These are phyloP conservation scores for Gymnopilus junonius DNA, from an alignment of 768 basidiomycete genomes.

Conservation along the genomic window DNA sequence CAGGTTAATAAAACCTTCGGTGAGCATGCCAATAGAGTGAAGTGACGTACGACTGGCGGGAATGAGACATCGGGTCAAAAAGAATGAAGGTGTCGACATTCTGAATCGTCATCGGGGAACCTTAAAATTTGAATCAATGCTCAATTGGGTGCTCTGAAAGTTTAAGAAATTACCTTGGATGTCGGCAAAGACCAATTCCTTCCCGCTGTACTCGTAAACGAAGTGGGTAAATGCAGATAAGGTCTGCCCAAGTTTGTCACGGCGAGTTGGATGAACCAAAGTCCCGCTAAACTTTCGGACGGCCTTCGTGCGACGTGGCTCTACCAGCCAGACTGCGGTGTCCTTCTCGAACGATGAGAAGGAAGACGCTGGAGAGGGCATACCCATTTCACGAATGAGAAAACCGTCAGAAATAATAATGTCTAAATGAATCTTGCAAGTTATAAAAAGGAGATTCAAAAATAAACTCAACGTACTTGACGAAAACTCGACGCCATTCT, in stretches of 20 bases:
- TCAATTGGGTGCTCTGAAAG: not conserved
- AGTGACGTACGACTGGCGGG: conserved; percentile 4
- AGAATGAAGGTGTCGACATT: conserved; percentile 8
- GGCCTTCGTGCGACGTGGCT: conserved; percentile 13
- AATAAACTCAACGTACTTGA: conserved; percentile 1
- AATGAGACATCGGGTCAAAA: conserved; percentile 16
- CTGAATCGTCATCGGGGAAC: conserved; percentile 6
- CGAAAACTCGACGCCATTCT: not conserved
- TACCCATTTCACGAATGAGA: conserved; percentile 4
- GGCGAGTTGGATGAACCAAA: conserved; percentile 9
- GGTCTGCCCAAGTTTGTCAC: conserved; percentile 12
- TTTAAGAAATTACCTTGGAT: conserved; percentile 14
- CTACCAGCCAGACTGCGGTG: conserved; percentile 13
- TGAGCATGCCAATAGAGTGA: not conserved
- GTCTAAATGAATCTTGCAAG: not conserved
- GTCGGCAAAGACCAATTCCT: conserved; percentile 16
- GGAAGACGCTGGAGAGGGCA: conserved; percentile 2
- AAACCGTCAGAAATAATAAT: conserved; percentile 9
- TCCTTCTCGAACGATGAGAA: not conserved
- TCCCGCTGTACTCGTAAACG: conserved; percentile 13
- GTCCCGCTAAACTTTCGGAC: conserved; percentile 16
- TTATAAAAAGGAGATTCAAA: not conserved
- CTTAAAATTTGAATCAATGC: not conserved
- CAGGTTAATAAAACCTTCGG: not conserved
- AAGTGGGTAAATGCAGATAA: conserved; percentile 14